Conservation (phyloP, 495 filamentous ascomycete genomes). For the Cercophora newfieldiana region DNA sequence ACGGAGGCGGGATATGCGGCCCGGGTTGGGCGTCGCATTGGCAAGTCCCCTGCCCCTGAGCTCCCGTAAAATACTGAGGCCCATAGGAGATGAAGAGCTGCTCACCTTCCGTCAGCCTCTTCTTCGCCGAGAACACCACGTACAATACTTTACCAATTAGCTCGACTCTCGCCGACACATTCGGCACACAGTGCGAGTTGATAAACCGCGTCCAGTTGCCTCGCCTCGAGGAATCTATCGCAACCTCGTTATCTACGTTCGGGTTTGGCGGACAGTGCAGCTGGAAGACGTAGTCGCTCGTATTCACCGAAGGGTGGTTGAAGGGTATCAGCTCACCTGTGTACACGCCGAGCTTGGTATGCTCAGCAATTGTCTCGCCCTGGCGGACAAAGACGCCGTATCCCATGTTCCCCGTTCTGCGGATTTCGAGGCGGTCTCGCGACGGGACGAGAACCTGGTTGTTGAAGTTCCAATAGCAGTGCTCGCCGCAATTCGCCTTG, state of each 20-base stretch:
- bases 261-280: not conserved
- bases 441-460: not conserved
- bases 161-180: conserved; percentile 2
- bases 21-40: not conserved
- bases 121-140: conserved; percentile 13
- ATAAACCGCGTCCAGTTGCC: conserved; percentile 36
- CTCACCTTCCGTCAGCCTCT: conserved; percentile 1
- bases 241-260: not conserved
- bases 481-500: not conserved
- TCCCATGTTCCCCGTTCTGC: not conserved
- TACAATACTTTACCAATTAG: conserved; percentile 18
- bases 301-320: not conserved
- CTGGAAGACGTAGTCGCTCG: conserved; percentile 2
- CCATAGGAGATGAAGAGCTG: conserved; percentile 29
- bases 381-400: not conserved
- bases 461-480: not conserved
- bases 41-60: not conserved
- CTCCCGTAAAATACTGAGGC: conserved; percentile 18
- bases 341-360: not conserved
- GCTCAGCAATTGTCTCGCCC: not conserved
- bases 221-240: conserved; percentile 12
- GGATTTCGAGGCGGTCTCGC: not conserved
- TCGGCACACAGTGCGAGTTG: conserved; percentile 27
- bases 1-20: not conserved
- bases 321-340: not conserved